Conservation (phyloP, 2,329 filamentous ascomycete genomes). For the Chrysoporthe cubensis region DNA sequence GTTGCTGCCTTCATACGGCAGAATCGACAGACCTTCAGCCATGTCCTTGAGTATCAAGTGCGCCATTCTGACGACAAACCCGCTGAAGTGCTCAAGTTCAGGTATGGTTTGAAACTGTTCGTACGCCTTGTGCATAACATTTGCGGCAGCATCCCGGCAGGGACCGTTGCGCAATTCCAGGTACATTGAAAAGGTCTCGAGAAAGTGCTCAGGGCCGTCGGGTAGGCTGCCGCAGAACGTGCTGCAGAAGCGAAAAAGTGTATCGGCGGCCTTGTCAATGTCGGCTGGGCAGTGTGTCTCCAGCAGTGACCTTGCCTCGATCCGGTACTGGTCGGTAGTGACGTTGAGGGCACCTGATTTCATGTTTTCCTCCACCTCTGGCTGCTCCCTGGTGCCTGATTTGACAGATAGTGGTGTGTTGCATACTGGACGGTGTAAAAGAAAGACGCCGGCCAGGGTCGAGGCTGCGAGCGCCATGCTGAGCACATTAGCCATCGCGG, state of each 20-base stretch:
- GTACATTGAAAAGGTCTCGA: not conserved
- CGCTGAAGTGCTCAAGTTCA: not conserved
- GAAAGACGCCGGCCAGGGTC: not conserved
- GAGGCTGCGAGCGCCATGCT: not conserved
- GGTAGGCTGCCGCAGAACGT: not conserved
- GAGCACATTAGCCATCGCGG: not conserved
- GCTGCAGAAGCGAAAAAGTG: not conserved
- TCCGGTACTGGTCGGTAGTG: not conserved
- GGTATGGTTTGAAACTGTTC: not conserved
- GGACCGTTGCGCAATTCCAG: not conserved
- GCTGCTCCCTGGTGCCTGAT: not conserved
- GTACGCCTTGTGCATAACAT: not conserved
- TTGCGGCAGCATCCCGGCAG: not conserved
- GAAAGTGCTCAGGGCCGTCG: not conserved
- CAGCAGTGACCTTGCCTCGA: not conserved
- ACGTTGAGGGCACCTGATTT: not conserved
- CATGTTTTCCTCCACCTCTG: not conserved
- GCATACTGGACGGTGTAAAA: not conserved
- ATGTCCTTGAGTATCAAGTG: not conserved
- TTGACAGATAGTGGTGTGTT: not conserved
- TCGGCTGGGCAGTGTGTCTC: not conserved
- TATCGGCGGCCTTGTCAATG: not conserved
- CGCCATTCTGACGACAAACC: not conserved
- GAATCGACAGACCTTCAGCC: not conserved
- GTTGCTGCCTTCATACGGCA: not conserved